phyloP scores from a whole-genome alignment of 257 asterid genomes.

The Solanum gracilifrons region DNA sequence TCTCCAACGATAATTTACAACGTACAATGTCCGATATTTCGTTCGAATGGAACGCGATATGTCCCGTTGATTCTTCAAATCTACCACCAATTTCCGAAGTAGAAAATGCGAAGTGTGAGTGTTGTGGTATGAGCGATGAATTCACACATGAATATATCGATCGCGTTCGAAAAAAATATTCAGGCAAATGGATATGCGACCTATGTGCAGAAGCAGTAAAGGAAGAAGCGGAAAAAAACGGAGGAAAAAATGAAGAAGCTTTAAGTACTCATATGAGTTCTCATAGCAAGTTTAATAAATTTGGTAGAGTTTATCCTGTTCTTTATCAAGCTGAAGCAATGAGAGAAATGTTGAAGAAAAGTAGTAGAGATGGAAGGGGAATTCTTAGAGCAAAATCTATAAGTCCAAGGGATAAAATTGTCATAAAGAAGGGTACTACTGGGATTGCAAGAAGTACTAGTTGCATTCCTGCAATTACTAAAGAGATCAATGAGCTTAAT shows the following conservation, averaged over 20 bases:
- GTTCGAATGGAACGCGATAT: background rate
- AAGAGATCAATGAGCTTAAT: constrained; percentile 18
- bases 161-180: background rate
- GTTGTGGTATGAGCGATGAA: constrained; percentile 16
- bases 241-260: constrained; percentile 7
- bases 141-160: constrained; percentile 10
- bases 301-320: constrained; percentile 9
- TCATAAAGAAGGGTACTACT: background rate
- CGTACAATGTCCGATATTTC: constrained; percentile 9
- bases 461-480: constrained; percentile 33
- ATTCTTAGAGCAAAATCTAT: constrained; percentile 7
- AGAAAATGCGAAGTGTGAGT: constrained; percentile 10
- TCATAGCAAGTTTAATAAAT: constrained; percentile 1
- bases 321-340: constrained; percentile 15
- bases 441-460: constrained; percentile 29
- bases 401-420: constrained; percentile 8
- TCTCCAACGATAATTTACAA: background rate
- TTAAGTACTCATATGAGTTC: constrained; percentile 6
- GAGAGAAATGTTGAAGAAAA: constrained; percentile 15
- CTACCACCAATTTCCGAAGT: constrained; percentile 7
- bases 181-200: constrained; percentile 11
- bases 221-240: constrained; percentile 10
- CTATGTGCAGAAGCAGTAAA: constrained; percentile 11
- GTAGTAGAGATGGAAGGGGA: background rate
- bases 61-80: background rate